Base-by-base conservation (phyloP, 805 yeast genomes). In the Scheffersomyces spartinae region DNA sequence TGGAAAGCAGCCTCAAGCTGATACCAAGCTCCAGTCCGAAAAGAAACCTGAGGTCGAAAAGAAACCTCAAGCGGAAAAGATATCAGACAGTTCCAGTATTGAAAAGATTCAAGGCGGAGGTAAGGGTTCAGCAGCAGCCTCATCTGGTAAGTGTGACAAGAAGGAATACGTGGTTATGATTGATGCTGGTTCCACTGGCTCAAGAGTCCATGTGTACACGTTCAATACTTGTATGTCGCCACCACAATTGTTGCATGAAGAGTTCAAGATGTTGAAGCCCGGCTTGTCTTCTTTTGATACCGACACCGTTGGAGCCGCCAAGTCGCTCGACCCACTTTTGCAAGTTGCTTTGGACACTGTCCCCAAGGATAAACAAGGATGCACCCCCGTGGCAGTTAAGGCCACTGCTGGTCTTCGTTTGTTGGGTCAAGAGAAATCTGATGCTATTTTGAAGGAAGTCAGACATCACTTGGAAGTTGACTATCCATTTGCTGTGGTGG, bases 161-260 rank as follows among this genome's bases (percentile, higher is more conserved):
- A 54, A 69, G 18, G 79, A 80, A 45, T 88, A 67, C 40, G 96
- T 86, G 16, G 69, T 91, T 13, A 85, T 91, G 95, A 64, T 91
- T 29, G 99, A 91, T 60, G 98, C 98, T 6, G 99, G 98, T 6
- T 86, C 97, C 1, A 79, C 94, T 9, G 98, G 98, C 17, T 85
- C 96, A 9, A 75, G 98, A 51, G 81, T 91, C 20, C 99, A 93
- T 52, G 77, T 91, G 24, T 91, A 93, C 55, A 74, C 80, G 41
- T 91, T 91, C 58, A 82, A 84, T 57, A 74, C 83, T 29, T 86
- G 97, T 47, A 64, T 63, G 24, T 71, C 80, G 19, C 88, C 94
- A 29, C 97, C 99, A 22, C 64, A 59, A 31, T 73, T 91, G 39
- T 53, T 84, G 29, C 61, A 66, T 25, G 98, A 91, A 59, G 71